Percentiles rank a stretch among this genome's conserved stretches.
Evolutionary conservation across 352 stramenopile genomes (phyloP).

Genomic region (Hyaloperonospora brassicae): DNA sequence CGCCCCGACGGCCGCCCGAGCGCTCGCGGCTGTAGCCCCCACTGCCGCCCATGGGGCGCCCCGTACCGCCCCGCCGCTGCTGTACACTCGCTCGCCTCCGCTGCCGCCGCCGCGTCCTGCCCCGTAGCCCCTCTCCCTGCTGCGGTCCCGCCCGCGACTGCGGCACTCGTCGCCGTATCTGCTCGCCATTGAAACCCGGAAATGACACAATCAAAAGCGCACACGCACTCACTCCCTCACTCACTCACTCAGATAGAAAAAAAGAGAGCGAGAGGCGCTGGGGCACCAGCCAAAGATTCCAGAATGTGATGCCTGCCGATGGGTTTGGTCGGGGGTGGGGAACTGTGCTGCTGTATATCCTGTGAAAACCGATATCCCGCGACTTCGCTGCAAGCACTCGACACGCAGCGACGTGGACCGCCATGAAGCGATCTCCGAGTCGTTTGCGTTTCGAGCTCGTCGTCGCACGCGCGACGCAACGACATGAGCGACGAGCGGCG

Average conservation of each 20-base stretch:
- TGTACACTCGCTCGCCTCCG: constrained; percentile 7
- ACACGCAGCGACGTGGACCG: too few relatives aligned
- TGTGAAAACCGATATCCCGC: too few relatives aligned
- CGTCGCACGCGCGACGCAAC: neutral
- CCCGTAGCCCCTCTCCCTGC: constrained; percentile 50
- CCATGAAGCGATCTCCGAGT: too few relatives aligned
- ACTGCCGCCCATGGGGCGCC: constrained; percentile 11
- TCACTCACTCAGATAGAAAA: neutral
- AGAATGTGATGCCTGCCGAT: constrained; percentile 19
- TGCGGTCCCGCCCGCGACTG: constrained; percentile 59
- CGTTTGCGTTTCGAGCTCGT: too few relatives aligned
- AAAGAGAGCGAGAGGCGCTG: too few relatives aligned
- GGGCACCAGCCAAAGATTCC: constrained; percentile 25
- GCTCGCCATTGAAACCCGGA: constrained; percentile 33
- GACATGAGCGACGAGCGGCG: constrained; percentile 21
- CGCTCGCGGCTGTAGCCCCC: constrained; percentile 49
- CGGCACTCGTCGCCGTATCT: constrained; percentile 69
- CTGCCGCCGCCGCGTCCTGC: constrained; percentile 26
- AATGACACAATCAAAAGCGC: too few relatives aligned
- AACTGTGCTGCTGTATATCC: too few relatives aligned
- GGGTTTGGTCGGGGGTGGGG: too few relatives aligned
- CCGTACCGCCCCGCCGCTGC: too few relatives aligned
- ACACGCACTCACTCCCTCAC: neutral
- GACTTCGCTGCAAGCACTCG: too few relatives aligned
- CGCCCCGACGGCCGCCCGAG: constrained; percentile 40